phyloP scores from a whole-genome alignment of 2,329 filamentous ascomycete genomes.

The Leptographium procerum region DNA sequence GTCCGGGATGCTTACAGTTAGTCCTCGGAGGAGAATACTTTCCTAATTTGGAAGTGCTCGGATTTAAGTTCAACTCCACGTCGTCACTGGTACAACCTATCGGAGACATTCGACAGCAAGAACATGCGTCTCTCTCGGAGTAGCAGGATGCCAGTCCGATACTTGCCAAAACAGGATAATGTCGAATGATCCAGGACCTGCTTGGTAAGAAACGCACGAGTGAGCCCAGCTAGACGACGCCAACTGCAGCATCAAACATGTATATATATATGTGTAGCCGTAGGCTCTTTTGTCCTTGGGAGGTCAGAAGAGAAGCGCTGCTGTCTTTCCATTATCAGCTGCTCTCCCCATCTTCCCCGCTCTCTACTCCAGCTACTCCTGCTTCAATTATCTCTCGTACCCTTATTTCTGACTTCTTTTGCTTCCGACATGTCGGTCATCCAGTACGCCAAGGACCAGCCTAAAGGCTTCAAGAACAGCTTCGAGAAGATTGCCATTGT shows the following conservation, averaged over 20 bases:
- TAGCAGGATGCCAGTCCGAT: neutral
- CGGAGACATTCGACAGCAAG: neutral
- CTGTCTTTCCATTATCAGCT: neutral
- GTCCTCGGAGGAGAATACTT: no score
- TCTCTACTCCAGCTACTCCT: neutral
- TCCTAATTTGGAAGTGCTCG: neutral
- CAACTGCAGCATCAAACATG: neutral
- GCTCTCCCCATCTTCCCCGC: no score
- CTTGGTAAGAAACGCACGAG: neutral
- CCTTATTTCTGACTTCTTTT: no score
- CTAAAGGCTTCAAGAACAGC: slow-evolving; percentile 16
- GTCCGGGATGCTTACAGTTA: no score
- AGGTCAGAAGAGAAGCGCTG: no score
- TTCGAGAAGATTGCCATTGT: slow-evolving; percentile 17
- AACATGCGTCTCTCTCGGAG: neutral
- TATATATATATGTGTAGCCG: neutral
- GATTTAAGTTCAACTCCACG: neutral
- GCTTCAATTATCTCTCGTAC: neutral
- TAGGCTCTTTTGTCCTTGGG: no score
- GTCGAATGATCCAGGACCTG: neutral
- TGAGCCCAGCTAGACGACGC: neutral
- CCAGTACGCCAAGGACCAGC: slow-evolving; percentile 17
- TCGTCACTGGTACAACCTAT: no score
- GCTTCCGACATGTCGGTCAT: slow-evolving; percentile 1
- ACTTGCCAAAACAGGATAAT: neutral